Evolutionary conservation across 306 rosid genomes (phyloP).

Genomic region (peach (Prunus persica)): DNA sequence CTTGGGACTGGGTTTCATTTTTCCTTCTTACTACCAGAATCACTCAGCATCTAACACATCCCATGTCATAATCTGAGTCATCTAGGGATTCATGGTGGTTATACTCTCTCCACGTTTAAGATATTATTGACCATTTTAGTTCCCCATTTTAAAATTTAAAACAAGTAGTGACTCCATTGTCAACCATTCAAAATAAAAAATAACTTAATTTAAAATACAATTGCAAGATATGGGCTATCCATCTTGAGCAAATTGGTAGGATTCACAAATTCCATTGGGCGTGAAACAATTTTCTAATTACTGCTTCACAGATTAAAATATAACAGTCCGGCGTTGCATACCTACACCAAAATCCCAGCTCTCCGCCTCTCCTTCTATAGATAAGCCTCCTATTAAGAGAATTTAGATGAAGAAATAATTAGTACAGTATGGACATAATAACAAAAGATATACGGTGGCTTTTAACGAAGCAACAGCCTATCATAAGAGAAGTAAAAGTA

Average conservation of each 20-base stretch:
- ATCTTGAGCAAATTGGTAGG: background rate
- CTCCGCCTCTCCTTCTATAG: conserved; percentile 97
- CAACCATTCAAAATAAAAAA: background rate
- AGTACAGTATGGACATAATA: background rate
- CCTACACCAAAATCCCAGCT: conserved; percentile 97
- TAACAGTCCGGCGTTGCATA: conserved; percentile 31
- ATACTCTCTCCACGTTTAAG: background rate
- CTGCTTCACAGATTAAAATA: background rate
- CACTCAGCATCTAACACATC: too few relatives aligned
- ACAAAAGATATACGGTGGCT: background rate
- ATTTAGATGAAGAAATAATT: conserved; percentile 6
- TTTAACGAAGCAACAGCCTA: background rate
- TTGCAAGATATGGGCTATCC: background rate
- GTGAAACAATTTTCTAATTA: background rate
- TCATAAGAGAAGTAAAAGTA: background rate
- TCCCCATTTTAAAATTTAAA: background rate
- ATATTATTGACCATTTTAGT: background rate
- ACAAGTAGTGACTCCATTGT: background rate
- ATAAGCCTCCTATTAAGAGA: conserved; percentile 67
- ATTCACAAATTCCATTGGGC: background rate
- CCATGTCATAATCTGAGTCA: background rate
- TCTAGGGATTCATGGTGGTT: background rate
- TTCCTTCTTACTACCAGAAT: too few relatives aligned
- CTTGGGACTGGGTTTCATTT: too few relatives aligned
- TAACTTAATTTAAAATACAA: background rate